phyloP scores from a whole-genome alignment of 2,329 filamentous ascomycete species.

The Scedosporium apiospermum region DNA sequence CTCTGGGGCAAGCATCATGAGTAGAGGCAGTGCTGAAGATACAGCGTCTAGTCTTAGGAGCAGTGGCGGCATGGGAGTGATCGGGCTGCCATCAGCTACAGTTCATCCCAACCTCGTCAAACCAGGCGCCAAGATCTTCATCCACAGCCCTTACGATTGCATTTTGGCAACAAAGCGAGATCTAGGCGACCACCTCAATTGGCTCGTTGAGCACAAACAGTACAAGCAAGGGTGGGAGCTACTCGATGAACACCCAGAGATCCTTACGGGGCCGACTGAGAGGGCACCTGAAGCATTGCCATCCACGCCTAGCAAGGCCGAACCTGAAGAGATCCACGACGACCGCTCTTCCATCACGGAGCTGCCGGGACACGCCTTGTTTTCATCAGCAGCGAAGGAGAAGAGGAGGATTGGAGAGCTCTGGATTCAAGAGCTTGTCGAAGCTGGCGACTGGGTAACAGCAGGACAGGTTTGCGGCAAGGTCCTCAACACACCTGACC shows the following conservation, averaged over 20 bases:
- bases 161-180: conserved; percentile 86
- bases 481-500: conserved; percentile 66
- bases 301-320: background rate
- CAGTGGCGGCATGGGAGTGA: conserved; percentile 20
- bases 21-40: conserved; percentile 51
- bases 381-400: conserved; percentile 69
- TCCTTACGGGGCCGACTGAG: conserved; percentile 35
- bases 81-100: conserved; percentile 19
- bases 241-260: conserved; percentile 78
- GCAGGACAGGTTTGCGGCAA: conserved; percentile 76
- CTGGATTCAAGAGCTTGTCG: conserved; percentile 82
- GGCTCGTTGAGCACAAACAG: conserved; percentile 72
- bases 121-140: conserved; percentile 66
- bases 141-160: conserved; percentile 94
- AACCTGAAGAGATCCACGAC: conserved; percentile 64
- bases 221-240: conserved; percentile 86
- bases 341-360: conserved; percentile 33
- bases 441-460: conserved; percentile 61
- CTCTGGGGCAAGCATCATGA: conserved; percentile 69
- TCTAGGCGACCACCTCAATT: conserved; percentile 72
- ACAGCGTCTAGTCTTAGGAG: conserved; percentile 36
- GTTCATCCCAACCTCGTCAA: conserved; percentile 47
- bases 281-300: conserved; percentile 18
- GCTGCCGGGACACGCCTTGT: conserved; percentile 26
- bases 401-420: conserved; percentile 86